Evolutionary conservation across 257 asterid genomes (phyloP).

Genomic region (Rauvolfia tetraphylla): DNA sequence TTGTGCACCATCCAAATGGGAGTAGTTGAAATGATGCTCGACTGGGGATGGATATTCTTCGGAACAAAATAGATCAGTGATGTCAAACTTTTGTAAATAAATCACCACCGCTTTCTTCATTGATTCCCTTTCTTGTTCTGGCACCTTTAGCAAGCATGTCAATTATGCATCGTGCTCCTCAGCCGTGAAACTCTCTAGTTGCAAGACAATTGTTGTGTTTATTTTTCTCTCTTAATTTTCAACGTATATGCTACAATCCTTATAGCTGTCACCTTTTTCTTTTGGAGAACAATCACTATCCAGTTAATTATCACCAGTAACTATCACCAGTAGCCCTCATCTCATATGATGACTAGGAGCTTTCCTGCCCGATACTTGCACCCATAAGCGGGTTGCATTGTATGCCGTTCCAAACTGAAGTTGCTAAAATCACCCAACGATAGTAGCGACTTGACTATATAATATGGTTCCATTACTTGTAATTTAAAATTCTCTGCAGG

Average conservation of each 20-base stretch:
- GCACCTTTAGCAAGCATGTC: not conserved
- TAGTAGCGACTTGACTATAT: too few relatives aligned
- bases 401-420: too few relatives aligned
- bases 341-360: too few relatives aligned
- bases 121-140: not conserved
- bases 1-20: not conserved
- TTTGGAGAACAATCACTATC: not conserved
- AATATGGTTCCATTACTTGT: too few relatives aligned
- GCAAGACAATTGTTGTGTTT: not conserved
- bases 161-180: not conserved
- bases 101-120: too few relatives aligned
- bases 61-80: not conserved
- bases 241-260: not conserved
- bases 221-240: not conserved
- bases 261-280: not conserved
- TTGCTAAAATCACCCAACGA: too few relatives aligned
- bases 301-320: too few relatives aligned
- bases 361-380: too few relatives aligned
- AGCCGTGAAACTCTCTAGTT: not conserved
- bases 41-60: not conserved
- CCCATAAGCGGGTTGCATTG: too few relatives aligned
- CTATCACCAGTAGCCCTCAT: too few relatives aligned
- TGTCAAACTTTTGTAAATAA: not conserved
- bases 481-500: too few relatives aligned
- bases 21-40: not conserved